A percentile compares a stretch with the other conserved stretches of the same genome.
These are phyloP conservation scores for Hirsutella rhossiliensis DNA, from an alignment of 2,329 filamentous ascomycete genomes.

Conservation along the genomic window DNA sequence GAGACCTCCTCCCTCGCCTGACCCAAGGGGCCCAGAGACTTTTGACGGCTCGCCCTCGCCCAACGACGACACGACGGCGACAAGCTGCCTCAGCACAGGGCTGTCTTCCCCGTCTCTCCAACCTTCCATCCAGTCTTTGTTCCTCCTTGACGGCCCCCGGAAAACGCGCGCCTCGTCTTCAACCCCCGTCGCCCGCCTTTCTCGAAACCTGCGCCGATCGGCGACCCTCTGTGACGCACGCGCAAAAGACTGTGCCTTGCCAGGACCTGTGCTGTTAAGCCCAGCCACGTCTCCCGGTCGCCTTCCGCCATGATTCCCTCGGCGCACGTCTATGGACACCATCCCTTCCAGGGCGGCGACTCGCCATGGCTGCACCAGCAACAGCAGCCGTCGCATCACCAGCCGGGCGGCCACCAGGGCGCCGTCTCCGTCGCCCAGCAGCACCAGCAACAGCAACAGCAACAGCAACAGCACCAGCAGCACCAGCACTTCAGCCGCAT, in stretches of 20 bases:
- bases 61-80: neutral
- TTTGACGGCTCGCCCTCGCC: neutral
- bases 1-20: neutral
- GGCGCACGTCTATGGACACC: slow-evolving; percentile 55
- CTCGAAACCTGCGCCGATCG: too few relatives aligned
- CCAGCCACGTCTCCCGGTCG: neutral
- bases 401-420: slow-evolving; percentile 47
- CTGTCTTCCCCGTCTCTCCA: too few relatives aligned
- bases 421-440: slow-evolving; percentile 38
- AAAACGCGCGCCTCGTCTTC: too few relatives aligned
- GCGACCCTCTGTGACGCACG: too few relatives aligned
- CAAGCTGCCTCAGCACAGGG: too few relatives aligned
- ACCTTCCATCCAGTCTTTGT: too few relatives aligned
- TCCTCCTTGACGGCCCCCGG: too few relatives aligned
- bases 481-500: slow-evolving; percentile 63
- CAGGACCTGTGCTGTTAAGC: too few relatives aligned
- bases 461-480: slow-evolving; percentile 44
- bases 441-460: slow-evolving; percentile 29
- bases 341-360: slow-evolving; percentile 52
- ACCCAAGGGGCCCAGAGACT: neutral
- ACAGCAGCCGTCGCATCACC: slow-evolving; percentile 47
- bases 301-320: slow-evolving; percentile 45
- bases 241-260: too few relatives aligned
- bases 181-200: too few relatives aligned
- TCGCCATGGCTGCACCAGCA: slow-evolving; percentile 59